phyloP scores from a whole-genome alignment of 2,329 filamentous ascomycete genomes.

The Pseudogymnoascus sp. region DNA sequence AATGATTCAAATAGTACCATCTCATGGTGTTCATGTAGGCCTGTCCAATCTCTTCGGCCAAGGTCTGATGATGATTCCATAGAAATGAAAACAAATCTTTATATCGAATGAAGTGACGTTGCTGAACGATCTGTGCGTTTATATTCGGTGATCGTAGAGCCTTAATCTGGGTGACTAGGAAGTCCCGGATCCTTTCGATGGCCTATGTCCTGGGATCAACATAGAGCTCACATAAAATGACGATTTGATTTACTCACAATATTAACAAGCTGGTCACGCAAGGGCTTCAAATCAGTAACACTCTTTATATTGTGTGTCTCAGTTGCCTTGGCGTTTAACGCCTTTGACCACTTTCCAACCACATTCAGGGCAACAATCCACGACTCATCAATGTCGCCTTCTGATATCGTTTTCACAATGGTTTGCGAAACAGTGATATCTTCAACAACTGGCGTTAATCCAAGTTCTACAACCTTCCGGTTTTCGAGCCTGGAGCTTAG shows the following conservation, averaged over 20 bases:
- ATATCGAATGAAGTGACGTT: slow-evolving; percentile 81
- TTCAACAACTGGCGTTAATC: slow-evolving; percentile 82
- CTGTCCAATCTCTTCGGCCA: slow-evolving; percentile 83
- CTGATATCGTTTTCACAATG: slow-evolving; percentile 76
- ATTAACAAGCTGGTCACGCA: slow-evolving; percentile 75
- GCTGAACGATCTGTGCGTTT: slow-evolving; percentile 94
- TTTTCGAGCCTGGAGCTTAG: slow-evolving; percentile 84
- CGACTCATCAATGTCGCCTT: slow-evolving; percentile 81
- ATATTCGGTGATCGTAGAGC: slow-evolving; percentile 90
- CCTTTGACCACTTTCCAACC: slow-evolving; percentile 68
- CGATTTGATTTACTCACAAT: slow-evolving; percentile 48
- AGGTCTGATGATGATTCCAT: slow-evolving; percentile 69
- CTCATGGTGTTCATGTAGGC: slow-evolving; percentile 98
- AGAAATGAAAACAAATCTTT: slow-evolving; percentile 86
- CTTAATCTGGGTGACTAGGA: slow-evolving; percentile 90
- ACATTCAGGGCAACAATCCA: slow-evolving; percentile 82
- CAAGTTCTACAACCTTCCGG: slow-evolving; percentile 79
- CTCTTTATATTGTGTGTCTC: slow-evolving; percentile 64
- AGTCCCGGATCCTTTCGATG: slow-evolving; percentile 89
- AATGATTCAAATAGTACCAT: slow-evolving; percentile 95
- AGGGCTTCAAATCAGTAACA: slow-evolving; percentile 72
- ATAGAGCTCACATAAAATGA: slow-evolving; percentile 11
- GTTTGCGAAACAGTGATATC: slow-evolving; percentile 83
- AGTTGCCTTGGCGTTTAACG: slow-evolving; percentile 61
- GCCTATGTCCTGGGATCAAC: slow-evolving; percentile 45